A percentile compares a stretch with the other conserved stretches of the same genome.
phyloP scores from a whole-genome alignment of 768 basidiomycete genomes.

The Lactifluus subvellereus region DNA sequence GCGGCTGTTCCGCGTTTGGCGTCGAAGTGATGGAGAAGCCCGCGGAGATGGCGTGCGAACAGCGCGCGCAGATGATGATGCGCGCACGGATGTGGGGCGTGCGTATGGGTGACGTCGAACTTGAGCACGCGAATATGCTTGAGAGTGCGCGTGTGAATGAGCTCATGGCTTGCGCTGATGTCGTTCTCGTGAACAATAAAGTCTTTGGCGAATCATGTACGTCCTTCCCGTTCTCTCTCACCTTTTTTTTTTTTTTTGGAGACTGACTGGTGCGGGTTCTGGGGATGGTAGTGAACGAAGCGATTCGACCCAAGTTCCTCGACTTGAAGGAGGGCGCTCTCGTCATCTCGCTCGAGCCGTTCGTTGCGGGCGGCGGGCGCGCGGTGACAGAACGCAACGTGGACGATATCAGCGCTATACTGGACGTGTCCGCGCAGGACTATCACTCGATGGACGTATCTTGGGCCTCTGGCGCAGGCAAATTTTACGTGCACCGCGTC shows the following conservation, averaged over 20 bases:
- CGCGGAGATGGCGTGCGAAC: conserved; percentile 69
- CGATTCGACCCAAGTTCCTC: conserved; percentile 81
- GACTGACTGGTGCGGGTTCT: conserved; percentile 10
- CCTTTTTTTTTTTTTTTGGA: not conserved
- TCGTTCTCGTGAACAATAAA: conserved; percentile 88
- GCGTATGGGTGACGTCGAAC: conserved; percentile 62
- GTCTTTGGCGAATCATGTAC: conserved; percentile 69
- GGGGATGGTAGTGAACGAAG: conserved; percentile 65
- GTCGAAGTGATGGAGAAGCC: conserved; percentile 76
- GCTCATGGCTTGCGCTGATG: conserved; percentile 76
- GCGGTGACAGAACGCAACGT: conserved; percentile 76
- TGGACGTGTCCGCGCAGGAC: conserved; percentile 44
- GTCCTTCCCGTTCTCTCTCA: conserved; percentile 31
- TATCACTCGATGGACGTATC: conserved; percentile 48
- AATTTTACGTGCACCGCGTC: conserved; percentile 71
- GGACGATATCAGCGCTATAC: conserved; percentile 76
- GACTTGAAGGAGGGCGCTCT: conserved; percentile 91
- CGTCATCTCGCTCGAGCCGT: conserved; percentile 84
- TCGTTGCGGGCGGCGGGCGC: conserved; percentile 65
- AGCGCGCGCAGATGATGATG: conserved; percentile 66
- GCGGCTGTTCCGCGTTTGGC: conserved; percentile 45
- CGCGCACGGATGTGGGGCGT: conserved; percentile 93
- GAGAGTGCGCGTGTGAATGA: conserved; percentile 57
- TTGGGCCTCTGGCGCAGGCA: conserved; percentile 68
- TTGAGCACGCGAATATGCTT: conserved; percentile 86